Conservation (phyloP, 495 filamentous ascomycete genomes). For the Hypoxylon perforatum region DNA sequence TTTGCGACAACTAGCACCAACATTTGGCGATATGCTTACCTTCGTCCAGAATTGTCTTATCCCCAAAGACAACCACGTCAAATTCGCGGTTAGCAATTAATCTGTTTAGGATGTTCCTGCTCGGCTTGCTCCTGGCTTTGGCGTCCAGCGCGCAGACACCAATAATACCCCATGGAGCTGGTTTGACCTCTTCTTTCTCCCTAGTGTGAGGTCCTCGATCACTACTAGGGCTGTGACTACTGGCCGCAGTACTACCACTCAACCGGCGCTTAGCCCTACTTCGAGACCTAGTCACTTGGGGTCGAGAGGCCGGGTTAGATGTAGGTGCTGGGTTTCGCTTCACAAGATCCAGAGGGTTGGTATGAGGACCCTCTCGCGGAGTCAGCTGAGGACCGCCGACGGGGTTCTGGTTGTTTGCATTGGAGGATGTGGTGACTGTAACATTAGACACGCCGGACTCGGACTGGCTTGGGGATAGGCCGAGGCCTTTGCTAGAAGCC, state of each 20-base stretch:
- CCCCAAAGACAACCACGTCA: slow-evolving; percentile 95
- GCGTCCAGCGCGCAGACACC: slow-evolving; percentile 95
- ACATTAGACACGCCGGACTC: slow-evolving; percentile 65
- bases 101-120: slow-evolving; percentile 91
- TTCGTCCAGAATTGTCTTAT: slow-evolving; percentile 98
- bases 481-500: slow-evolving; percentile 50
- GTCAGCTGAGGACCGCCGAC: slow-evolving; percentile 56
- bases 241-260: slow-evolving; percentile 79
- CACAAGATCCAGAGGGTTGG: slow-evolving; percentile 51
- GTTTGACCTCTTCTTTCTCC: slow-evolving; percentile 63
- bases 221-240: slow-evolving; percentile 73
- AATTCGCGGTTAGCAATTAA: slow-evolving; percentile 91
- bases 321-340: slow-evolving; percentile 44
- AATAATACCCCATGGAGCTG: slow-evolving; percentile 69
- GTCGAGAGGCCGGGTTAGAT: slow-evolving; percentile 43
- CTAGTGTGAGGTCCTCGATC: slow-evolving; percentile 57
- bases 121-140: slow-evolving; percentile 96
- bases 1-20: slow-evolving; percentile 2
- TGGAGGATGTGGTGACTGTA: slow-evolving; percentile 65
- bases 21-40: slow-evolving; percentile 55
- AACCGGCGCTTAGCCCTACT: slow-evolving; percentile 79
- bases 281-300: slow-evolving; percentile 69
- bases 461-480: slow-evolving; percentile 47
- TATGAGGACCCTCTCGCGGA: slow-evolving; percentile 50
- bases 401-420: slow-evolving; percentile 47